Conservation (phyloP, 2,329 filamentous ascomycete species). For the Monilinia vaccinii-corymbosi region DNA sequence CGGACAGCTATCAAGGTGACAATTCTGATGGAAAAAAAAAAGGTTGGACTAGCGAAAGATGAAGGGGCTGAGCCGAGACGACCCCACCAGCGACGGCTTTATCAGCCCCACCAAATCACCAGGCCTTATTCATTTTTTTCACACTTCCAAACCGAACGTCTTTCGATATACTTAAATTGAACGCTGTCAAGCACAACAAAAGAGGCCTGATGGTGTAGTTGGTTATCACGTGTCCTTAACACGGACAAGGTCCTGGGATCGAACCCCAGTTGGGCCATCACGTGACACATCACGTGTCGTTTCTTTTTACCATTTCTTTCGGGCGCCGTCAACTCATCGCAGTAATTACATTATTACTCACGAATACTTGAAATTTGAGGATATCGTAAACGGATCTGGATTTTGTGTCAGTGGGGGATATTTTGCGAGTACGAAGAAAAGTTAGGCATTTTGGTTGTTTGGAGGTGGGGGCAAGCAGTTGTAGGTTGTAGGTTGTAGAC, state of each 20-base stretch:
- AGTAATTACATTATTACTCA: no score
- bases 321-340: not conserved
- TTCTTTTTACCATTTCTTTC: not conserved
- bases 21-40: not conserved
- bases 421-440: no score
- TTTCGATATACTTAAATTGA: not conserved
- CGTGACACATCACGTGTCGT: fast-evolving
- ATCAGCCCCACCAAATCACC: not conserved
- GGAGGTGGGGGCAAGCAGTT: no score
- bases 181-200: not conserved
- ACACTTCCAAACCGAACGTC: fast-evolving
- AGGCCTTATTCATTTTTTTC: not conserved
- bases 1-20: not conserved
- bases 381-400: no score
- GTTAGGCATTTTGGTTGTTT: no score
- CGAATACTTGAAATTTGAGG: no score
- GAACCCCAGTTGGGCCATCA: not conserved
- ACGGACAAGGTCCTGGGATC: conserved; percentile 6
- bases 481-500: no score
- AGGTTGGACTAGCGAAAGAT: not conserved
- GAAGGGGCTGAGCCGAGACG: conserved; percentile 1
- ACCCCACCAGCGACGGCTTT: not conserved
- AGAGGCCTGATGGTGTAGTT: conserved; percentile 1
- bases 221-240: conserved; percentile 7
- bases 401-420: no score